Percentiles rank a stretch among this genome's conserved stretches.
phyloP scores from a whole-genome alignment of 116 monocot genomes.

The Thalassia testudinum region DNA sequence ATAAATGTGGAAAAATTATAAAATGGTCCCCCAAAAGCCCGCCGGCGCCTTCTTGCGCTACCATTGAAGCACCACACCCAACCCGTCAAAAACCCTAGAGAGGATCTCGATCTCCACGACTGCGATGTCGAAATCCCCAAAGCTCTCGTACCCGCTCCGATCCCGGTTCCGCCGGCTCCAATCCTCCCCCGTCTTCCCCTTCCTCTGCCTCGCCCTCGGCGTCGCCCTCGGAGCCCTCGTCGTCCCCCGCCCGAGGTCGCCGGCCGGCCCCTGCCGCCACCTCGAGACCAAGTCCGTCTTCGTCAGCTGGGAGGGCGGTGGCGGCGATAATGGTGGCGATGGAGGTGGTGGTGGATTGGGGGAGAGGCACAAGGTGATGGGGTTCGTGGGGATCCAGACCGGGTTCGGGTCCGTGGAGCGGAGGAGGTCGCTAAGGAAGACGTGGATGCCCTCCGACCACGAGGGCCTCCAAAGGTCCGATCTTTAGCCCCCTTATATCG shows the following conservation, averaged over 20 bases:
- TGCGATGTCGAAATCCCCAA: constrained; percentile 42
- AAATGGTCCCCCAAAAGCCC: too few relatives aligned
- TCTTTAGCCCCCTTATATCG: too few relatives aligned
- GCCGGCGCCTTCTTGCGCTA: too few relatives aligned
- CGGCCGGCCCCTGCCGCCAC: constrained; percentile 18
- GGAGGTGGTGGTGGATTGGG: constrained; percentile 3
- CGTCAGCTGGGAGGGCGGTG: constrained; percentile 22
- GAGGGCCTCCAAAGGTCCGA: constrained; percentile 59
- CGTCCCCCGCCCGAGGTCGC: not conserved
- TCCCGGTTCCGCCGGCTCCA: constrained; percentile 28
- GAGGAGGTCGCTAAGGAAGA: constrained; percentile 56
- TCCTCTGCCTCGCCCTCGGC: constrained; percentile 39
- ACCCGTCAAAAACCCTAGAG: too few relatives aligned
- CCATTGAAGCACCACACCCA: too few relatives aligned
- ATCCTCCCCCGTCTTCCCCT: constrained; percentile 31
- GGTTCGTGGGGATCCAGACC: constrained; percentile 91
- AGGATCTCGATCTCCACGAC: too few relatives aligned
- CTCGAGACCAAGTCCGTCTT: constrained; percentile 37
- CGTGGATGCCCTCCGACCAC: constrained; percentile 88
- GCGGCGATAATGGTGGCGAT: not conserved
- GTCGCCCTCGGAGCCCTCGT: constrained; percentile 26
- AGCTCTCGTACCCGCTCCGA: constrained; percentile 40
- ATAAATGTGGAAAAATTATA: too few relatives aligned
- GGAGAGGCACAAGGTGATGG: constrained; percentile 68
- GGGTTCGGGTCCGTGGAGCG: constrained; percentile 60